phyloP scores from a whole-genome alignment of 1,284 basidiomycete species.

The Stereum hirsutum region DNA sequence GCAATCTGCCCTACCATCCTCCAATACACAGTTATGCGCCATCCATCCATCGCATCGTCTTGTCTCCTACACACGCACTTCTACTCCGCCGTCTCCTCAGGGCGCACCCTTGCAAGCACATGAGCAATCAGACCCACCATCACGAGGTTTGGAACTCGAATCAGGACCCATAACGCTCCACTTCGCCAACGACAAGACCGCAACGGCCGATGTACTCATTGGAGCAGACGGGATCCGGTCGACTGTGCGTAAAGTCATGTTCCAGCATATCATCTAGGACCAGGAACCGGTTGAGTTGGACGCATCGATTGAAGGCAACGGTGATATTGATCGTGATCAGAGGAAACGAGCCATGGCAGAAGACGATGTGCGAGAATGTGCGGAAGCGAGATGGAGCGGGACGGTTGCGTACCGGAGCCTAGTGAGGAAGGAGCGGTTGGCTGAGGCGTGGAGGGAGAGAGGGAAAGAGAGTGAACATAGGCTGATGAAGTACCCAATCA shows the following conservation, averaged over 20 bases:
- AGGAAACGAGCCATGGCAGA: constrained; percentile 29
- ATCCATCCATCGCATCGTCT: not conserved
- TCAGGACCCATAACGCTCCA: not conserved
- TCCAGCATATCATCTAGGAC: constrained; percentile 20
- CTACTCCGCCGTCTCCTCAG: no score
- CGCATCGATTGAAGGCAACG: no score
- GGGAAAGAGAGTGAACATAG: no score
- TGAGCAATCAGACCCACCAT: no score
- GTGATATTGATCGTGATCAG: constrained; percentile 36
- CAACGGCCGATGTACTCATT: constrained; percentile 1
- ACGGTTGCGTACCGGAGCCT: constrained; percentile 31
- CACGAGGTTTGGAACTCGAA: no score
- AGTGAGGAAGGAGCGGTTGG: constrained; percentile 22
- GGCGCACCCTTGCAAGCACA: no score
- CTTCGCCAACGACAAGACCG: constrained; percentile 2
- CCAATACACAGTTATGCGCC: not conserved
- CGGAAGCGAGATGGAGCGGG: constrained; percentile 32
- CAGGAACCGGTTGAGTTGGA: constrained; percentile 30
- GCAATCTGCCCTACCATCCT: not conserved
- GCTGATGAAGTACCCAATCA: constrained; percentile 22
- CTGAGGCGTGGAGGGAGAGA: constrained; percentile 22
- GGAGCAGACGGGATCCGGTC: constrained; percentile 4
- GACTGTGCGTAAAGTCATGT: not conserved
- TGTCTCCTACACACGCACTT: not conserved
- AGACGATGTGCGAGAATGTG: constrained; percentile 22